phyloP scores from a whole-genome alignment of 1,284 basidiomycete species.

The Papiliotrema terrestris region DNA sequence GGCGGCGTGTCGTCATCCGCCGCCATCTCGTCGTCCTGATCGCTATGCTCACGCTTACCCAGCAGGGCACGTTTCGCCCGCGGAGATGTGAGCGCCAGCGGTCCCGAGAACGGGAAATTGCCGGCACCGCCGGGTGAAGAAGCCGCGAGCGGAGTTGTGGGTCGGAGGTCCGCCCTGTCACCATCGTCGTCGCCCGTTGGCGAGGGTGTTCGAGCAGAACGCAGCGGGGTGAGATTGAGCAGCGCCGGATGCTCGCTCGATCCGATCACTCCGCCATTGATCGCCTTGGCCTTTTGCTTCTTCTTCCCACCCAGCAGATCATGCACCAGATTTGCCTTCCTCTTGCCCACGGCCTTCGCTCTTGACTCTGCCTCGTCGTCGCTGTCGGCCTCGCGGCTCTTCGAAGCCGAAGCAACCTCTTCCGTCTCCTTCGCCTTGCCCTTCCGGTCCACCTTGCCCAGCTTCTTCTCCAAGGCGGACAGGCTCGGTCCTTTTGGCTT shows the following conservation, averaged over 20 bases:
- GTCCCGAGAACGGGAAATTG: constrained; percentile 22
- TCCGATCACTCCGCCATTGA: not conserved
- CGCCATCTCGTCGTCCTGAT: constrained; percentile 1
- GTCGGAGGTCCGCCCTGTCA: not conserved
- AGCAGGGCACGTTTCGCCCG: constrained; percentile 7
- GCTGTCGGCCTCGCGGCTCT: constrained; percentile 11
- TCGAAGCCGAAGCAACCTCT: not conserved
- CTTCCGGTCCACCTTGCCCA: constrained; percentile 11
- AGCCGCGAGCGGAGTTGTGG: constrained; percentile 1
- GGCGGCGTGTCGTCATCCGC: not conserved
- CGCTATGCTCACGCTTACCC: not conserved
- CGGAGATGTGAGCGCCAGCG: constrained; percentile 13
- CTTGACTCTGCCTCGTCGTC: constrained; percentile 27
- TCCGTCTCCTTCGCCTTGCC: constrained; percentile 10
- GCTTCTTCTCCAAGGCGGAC: constrained; percentile 5
- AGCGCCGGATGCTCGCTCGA: not conserved
- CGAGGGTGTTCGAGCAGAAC: not conserved
- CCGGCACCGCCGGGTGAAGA: constrained; percentile 20
- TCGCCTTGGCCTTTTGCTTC: constrained; percentile 20
- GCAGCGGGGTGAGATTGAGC: constrained; percentile 1
- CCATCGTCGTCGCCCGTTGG: not conserved
- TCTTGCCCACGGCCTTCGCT: constrained; percentile 15
- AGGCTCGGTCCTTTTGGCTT: constrained; percentile 10
- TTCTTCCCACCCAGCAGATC: constrained; percentile 26
- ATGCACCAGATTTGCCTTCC: constrained; percentile 8